phyloP scores from a whole-genome alignment of 768 basidiomycete species.

The Tremella mesenterica region DNA sequence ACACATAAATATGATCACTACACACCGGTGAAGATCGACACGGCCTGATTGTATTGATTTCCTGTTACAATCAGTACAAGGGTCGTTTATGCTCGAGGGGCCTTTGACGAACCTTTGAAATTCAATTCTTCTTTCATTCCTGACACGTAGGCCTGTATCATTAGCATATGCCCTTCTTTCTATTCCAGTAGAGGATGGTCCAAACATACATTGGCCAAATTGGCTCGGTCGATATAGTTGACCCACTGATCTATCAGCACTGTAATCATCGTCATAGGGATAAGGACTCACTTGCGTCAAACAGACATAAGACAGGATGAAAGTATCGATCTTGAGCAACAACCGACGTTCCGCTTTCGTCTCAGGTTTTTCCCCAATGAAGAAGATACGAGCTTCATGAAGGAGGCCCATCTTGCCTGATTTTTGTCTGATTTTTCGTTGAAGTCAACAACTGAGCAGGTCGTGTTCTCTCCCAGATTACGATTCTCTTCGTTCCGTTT shows the following conservation, averaged over 20 bases:
- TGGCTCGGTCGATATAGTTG: conserved; percentile 24
- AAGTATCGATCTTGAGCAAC: conserved; percentile 39
- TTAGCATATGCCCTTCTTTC: neutral
- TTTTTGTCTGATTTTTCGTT: too few relatives aligned
- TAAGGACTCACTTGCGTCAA: conserved; percentile 23
- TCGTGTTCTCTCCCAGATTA: too few relatives aligned
- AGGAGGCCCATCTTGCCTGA: conserved; percentile 1
- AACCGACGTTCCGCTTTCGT: conserved; percentile 51
- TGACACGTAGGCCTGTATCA: conserved; percentile 24
- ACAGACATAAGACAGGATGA: conserved; percentile 26
- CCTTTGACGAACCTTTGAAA: conserved; percentile 6
- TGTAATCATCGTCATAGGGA: conserved; percentile 1
- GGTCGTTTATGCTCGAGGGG: neutral
- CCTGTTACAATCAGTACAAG: conserved; percentile 14
- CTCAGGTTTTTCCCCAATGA: conserved; percentile 33
- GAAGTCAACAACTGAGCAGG: too few relatives aligned
- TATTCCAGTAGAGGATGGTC: neutral
- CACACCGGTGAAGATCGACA: conserved; percentile 11
- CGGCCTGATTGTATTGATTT: conserved; percentile 19
- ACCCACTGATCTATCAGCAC: neutral
- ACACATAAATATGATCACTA: too few relatives aligned
- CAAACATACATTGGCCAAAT: conserved; percentile 21
- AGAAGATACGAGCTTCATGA: conserved; percentile 3
- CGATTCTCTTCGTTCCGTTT: too few relatives aligned
- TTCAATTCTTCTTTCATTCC: conserved; percentile 21